These are phyloP conservation scores for Saturnispora silvae DNA, from an alignment of 805 yeast species.

Conservation along the genomic window DNA sequence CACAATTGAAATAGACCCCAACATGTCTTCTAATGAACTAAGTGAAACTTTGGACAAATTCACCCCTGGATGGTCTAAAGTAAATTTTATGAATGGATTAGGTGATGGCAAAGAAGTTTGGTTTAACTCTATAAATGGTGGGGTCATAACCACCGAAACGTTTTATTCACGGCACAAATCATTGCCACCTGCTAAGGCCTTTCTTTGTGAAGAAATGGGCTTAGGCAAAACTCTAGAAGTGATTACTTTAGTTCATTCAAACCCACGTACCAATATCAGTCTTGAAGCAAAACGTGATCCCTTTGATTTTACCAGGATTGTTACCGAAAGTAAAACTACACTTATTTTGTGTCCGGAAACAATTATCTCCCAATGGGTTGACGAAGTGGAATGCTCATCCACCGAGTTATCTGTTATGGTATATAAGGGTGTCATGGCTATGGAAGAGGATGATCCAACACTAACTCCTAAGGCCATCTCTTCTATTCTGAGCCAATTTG, in stretches of 20 bases:
- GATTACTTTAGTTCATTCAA: conserved; percentile 49
- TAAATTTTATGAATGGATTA: conserved; percentile 10
- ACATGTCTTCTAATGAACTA: conserved; percentile 18
- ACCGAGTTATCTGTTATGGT: conserved; percentile 46
- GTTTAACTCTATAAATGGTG: conserved; percentile 43
- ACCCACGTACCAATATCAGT: conserved; percentile 36
- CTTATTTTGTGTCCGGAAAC: conserved; percentile 80
- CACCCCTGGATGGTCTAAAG: conserved; percentile 44
- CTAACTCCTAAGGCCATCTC: conserved; percentile 32
- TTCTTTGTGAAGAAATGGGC: conserved; percentile 95
- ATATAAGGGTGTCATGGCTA: conserved; percentile 46
- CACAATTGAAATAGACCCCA: background rate
- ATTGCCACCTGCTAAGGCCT: conserved; percentile 38
- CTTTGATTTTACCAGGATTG: conserved; percentile 33
- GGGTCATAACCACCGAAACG: conserved; percentile 28
- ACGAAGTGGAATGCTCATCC: conserved; percentile 52
- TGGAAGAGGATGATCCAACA: conserved; percentile 19
- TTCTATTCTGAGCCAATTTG: conserved; percentile 47
- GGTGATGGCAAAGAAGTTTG: conserved; percentile 21
- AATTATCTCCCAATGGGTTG: conserved; percentile 76
- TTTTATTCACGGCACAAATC: conserved; percentile 16
- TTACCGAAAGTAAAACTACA: conserved; percentile 54
- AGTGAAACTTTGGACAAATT: conserved; percentile 29
- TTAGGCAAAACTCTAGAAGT: conserved; percentile 90
- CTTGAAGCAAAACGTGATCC: conserved; percentile 25